phyloP scores from a whole-genome alignment of 1,139 yeast genomes.

The Candida glucosophila region DNA sequence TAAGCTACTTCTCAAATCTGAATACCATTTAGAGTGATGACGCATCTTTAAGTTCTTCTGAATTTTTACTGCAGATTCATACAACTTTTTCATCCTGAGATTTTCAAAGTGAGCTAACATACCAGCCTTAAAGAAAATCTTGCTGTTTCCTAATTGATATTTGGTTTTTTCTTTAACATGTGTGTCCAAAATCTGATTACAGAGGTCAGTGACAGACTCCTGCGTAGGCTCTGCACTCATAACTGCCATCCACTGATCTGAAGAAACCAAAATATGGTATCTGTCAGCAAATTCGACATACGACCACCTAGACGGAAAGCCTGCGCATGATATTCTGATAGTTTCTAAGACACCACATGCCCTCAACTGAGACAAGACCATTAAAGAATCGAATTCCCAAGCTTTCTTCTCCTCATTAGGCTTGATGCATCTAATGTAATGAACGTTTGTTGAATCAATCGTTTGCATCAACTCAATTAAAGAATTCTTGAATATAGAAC shows the following conservation, averaged over 20 bases:
- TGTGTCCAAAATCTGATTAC: conserved; percentile 56
- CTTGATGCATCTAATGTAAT: conserved; percentile 93
- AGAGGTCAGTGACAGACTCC: conserved; percentile 52
- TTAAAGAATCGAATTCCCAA: conserved; percentile 91
- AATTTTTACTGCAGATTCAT: conserved; percentile 70
- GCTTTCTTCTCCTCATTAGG: conserved; percentile 93
- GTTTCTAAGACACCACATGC: conserved; percentile 99
- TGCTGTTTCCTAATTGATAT: conserved; percentile 82
- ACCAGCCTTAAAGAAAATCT: conserved; percentile 94
- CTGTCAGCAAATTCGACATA: conserved; percentile 90
- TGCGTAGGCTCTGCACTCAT: conserved; percentile 49
- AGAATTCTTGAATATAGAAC: conserved; percentile 88
- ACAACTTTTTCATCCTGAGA: conserved; percentile 68
- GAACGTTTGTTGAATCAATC: conserved; percentile 89
- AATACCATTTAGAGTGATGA: conserved; percentile 54
- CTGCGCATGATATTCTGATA: conserved; percentile 93
- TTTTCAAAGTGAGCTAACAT: conserved; percentile 90
- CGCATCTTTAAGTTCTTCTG: conserved; percentile 77
- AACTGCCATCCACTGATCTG: conserved; percentile 59
- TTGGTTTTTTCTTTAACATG: conserved; percentile 59
- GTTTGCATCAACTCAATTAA: conserved; percentile 89
- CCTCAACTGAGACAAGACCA: conserved; percentile 91
- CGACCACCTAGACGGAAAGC: conserved; percentile 95
- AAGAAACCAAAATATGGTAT: conserved; percentile 73
- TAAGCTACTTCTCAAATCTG: conserved; percentile 48